Evolutionary conservation across 441 rosid genomes (phyloP), one percentile per base, ranked within the genome.

Genomic region (Theobroma grandiflorum): DNA sequence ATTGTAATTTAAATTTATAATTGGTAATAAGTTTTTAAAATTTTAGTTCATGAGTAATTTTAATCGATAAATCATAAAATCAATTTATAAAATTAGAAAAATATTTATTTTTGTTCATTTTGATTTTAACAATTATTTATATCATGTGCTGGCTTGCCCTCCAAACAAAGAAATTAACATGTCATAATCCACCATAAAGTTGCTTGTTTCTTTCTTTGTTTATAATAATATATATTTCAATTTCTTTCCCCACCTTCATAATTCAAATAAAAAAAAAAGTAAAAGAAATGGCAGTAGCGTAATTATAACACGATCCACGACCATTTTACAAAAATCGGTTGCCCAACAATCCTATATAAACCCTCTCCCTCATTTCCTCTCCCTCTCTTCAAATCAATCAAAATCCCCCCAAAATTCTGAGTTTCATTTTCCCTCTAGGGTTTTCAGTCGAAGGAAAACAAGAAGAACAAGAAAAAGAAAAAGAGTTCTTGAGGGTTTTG

Each of bases 301-400:
- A 70, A 49, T 31, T 70, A 15, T 1, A 31, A 16, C 6, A 22
- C 42, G 37, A 70, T 70, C 26, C 59, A 70, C 67, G 59, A 62
- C 38, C 40, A 31, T 62, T 62, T 58, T 31, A 15, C 3, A 6
- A 20, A 70, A 47, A 49, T 49, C 9, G 42, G 2, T 49, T 49
- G 35, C 22, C 38, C n/a, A 7, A 70, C 74, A 15, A 31, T 49
- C 42, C 37, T 70, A 49, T 70, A 49, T 26, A 70, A 31, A 26
- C 42, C 22, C 40, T 7, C 16, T 9, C 33, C 4, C 37, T 11
- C 18, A 0, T 2, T 12, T 14, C 3, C 73, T 47, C 33, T 14
- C 73, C 10, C 49, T 22, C 35, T 45, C 73, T 69, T 69, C 37
- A 53, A 72, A 18, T 37, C 49, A 37, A 72, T 52, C 10, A 72